phyloP scores from a whole-genome alignment of 2,329 filamentous ascomycete species.

The Tympanopsis confertula region DNA sequence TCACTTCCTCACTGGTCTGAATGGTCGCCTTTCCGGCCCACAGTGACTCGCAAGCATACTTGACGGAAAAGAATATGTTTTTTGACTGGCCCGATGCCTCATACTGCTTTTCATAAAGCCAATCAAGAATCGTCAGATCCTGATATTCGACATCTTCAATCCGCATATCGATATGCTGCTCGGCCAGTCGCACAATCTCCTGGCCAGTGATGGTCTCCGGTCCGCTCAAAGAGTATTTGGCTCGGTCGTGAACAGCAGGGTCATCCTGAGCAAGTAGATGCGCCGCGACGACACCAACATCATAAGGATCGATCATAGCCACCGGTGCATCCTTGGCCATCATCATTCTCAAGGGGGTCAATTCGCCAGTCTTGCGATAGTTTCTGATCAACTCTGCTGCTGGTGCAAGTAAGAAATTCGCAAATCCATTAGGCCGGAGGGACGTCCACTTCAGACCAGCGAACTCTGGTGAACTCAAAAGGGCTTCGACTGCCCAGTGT shows the following conservation, averaged over 20 bases:
- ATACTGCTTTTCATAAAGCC: conserved; percentile 4
- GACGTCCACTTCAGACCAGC: conserved; percentile 22
- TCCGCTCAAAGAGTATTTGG: conserved; percentile 24
- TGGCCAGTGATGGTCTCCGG: conserved; percentile 23
- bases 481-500: conserved; percentile 27
- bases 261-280: conserved; percentile 18
- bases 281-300: conserved; percentile 22
- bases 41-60: conserved; percentile 7
- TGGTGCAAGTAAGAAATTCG: conserved; percentile 8
- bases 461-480: conserved; percentile 23
- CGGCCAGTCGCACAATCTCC: conserved; percentile 19
- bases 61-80: conserved; percentile 16
- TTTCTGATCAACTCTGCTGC: conserved; percentile 17
- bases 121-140: conserved; percentile 17
- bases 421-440: conserved; percentile 22
- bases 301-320: conserved; percentile 16
- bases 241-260: conserved; percentile 13
- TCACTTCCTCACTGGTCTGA: conserved; percentile 13
- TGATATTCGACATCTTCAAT: conserved; percentile 16
- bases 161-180: conserved; percentile 15
- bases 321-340: conserved; percentile 13
- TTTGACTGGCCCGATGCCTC: too few species aligned
- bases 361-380: conserved; percentile 18
- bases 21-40: conserved; percentile 19
- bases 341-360: conserved; percentile 14